Conservation (phyloP, 768 basidiomycete genomes). For the Ephemerocybe angulata region DNA sequence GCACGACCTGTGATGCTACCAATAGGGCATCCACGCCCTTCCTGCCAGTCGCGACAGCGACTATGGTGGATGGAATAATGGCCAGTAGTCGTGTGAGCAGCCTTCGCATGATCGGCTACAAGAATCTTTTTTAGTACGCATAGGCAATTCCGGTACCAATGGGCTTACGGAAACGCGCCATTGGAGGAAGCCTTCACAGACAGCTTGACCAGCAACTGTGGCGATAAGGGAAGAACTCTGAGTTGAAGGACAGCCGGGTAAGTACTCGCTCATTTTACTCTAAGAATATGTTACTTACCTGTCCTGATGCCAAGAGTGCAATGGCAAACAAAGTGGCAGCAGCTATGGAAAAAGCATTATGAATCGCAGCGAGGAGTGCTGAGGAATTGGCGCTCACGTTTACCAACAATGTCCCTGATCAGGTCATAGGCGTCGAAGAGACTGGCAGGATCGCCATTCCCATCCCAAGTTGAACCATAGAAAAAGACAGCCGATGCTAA, state of each 20-base stretch:
- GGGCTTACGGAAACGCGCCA: conserved; percentile 73
- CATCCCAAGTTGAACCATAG: conserved; percentile 31
- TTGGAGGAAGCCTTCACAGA: conserved; percentile 84
- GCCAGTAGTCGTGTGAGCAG: conserved; percentile 77
- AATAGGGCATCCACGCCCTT: conserved; percentile 72
- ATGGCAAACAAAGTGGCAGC: conserved; percentile 87
- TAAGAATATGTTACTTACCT: conserved; percentile 33
- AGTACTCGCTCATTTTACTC: not conserved
- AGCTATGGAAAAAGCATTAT: conserved; percentile 35
- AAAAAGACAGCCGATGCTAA: conserved; percentile 82
- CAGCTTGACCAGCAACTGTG: conserved; percentile 86
- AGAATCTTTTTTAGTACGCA: conserved; percentile 6
- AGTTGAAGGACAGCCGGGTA: not conserved
- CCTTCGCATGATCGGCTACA: conserved; percentile 71
- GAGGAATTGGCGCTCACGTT: conserved; percentile 40
- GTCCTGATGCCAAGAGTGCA: conserved; percentile 79
- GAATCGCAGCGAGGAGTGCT: not conserved
- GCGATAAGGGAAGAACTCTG: conserved; percentile 84
- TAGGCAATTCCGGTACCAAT: conserved; percentile 18
- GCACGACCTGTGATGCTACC: conserved; percentile 81
- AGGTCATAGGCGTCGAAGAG: conserved; percentile 82
- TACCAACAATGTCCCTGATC: conserved; percentile 63
- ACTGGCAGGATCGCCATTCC: conserved; percentile 50
- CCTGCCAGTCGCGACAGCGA: conserved; percentile 70
- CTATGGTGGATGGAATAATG: conserved; percentile 76